phyloP scores from a whole-genome alignment of 2,329 filamentous ascomycete species.

The Colletotrichum sp. region DNA sequence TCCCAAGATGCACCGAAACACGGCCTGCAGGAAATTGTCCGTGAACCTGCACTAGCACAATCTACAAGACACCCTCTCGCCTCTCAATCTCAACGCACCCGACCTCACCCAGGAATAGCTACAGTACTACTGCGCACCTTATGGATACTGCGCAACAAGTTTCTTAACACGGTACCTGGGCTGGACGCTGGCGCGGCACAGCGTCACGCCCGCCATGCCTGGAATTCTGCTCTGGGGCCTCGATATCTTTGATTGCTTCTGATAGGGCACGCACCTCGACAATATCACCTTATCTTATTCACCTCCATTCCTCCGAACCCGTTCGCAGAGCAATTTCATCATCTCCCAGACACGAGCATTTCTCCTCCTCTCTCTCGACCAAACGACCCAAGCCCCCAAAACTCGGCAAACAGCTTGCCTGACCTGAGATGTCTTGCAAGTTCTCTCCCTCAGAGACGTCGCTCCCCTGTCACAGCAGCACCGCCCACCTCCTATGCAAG shows the following conservation, averaged over 20 bases:
- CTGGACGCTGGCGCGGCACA: background rate
- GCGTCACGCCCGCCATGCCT: background rate
- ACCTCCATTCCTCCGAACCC: background rate
- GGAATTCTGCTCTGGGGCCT: background rate
- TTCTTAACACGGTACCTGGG: background rate
- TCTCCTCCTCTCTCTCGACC: background rate
- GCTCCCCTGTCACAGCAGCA: background rate
- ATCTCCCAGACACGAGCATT: background rate
- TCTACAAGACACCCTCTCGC: slow-evolving; percentile 5
- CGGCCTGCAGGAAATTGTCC: slow-evolving; percentile 16
- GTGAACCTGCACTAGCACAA: slow-evolving; percentile 15
- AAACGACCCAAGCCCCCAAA: background rate
- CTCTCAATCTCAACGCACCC: background rate
- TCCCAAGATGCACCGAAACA: background rate
- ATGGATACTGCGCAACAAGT: background rate
- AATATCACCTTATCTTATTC: background rate
- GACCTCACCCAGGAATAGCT: background rate
- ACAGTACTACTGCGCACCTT: background rate
- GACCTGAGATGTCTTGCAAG: background rate
- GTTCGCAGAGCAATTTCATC: background rate
- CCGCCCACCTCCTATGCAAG: background rate
- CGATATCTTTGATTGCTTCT: background rate
- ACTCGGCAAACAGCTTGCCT: background rate
- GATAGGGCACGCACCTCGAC: background rate
- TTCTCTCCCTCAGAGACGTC: background rate